Percentiles rank a stretch among this genome's conserved stretches.
Conservation (phyloP, 306 rosid genomes). For the Prunus padus region DNA sequence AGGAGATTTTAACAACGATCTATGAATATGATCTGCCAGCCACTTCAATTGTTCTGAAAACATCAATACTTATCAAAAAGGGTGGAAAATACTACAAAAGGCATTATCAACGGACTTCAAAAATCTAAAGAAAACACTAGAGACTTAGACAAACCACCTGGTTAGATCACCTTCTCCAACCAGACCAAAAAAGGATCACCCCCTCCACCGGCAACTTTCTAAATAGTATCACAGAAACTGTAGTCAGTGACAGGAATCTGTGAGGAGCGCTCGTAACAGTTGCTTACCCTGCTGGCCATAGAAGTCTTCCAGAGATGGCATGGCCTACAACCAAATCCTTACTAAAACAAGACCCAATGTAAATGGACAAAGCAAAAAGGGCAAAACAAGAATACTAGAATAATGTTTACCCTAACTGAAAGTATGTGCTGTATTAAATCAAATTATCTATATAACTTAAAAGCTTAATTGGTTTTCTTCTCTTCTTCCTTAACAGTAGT, state of each 20-base stretch:
- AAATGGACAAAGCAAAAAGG: slow-evolving; percentile 25
- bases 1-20: neutral
- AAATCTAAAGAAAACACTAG: neutral
- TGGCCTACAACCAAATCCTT: slow-evolving; percentile 3
- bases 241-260: neutral
- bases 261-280: neutral
- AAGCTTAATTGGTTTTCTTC: slow-evolving; percentile 83
- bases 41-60: neutral
- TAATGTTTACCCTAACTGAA: slow-evolving; percentile 20
- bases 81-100: neutral
- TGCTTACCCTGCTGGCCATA: neutral
- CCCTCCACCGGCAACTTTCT: neutral
- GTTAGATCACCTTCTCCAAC: slow-evolving; percentile 3
- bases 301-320: neutral
- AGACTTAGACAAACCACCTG: neutral
- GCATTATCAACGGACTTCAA: neutral
- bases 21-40: neutral
- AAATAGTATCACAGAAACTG: neutral
- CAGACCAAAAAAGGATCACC: neutral
- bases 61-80: neutral
- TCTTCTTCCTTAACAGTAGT: slow-evolving; percentile 61
- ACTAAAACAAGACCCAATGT: slow-evolving; percentile 26
- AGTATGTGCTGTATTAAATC: slow-evolving; percentile 23
- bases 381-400: slow-evolving; percentile 22
- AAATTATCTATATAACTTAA: slow-evolving; percentile 27